Evolutionary conservation across 2,329 filamentous ascomycete genomes (phyloP).

Genomic region (Teratosphaeria gauchensis): DNA sequence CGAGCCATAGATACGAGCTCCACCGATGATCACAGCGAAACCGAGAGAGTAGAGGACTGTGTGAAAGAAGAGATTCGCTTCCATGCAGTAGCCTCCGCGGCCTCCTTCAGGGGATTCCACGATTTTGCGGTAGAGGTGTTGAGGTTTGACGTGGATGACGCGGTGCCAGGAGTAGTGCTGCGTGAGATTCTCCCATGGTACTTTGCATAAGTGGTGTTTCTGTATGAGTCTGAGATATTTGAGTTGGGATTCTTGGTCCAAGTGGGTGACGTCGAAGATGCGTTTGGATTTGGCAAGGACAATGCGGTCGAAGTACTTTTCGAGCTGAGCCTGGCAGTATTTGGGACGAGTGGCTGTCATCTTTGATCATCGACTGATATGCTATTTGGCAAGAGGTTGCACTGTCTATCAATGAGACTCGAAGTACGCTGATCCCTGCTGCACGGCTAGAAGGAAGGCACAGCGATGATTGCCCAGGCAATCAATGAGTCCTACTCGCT

Average conservation of each 20-base stretch:
- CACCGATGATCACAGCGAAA: constrained; percentile 34
- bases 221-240: constrained; percentile 17
- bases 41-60: constrained; percentile 43
- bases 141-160: constrained; percentile 39
- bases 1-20: constrained; percentile 27
- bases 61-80: constrained; percentile 47
- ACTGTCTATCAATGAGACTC: too few relatives aligned
- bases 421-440: too few relatives aligned
- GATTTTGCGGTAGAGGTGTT: constrained; percentile 45
- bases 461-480: too few relatives aligned
- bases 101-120: constrained; percentile 28
- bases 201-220: constrained; percentile 34
- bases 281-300: constrained; percentile 12
- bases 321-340: constrained; percentile 4
- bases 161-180: constrained; percentile 43
- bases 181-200: constrained; percentile 49
- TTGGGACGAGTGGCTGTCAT: background rate
- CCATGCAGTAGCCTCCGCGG: constrained; percentile 53
- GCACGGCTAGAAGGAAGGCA: too few relatives aligned
- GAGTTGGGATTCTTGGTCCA: constrained; percentile 11
- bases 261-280: constrained; percentile 8
- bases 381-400: too few relatives aligned
- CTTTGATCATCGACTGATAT: background rate
- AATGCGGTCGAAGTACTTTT: constrained; percentile 21
- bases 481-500: too few relatives aligned